Percentiles rank a stretch among this genome's conserved stretches.
Conservation (phyloP, 345 rosid genomes). For the Populus deltoides region DNA sequence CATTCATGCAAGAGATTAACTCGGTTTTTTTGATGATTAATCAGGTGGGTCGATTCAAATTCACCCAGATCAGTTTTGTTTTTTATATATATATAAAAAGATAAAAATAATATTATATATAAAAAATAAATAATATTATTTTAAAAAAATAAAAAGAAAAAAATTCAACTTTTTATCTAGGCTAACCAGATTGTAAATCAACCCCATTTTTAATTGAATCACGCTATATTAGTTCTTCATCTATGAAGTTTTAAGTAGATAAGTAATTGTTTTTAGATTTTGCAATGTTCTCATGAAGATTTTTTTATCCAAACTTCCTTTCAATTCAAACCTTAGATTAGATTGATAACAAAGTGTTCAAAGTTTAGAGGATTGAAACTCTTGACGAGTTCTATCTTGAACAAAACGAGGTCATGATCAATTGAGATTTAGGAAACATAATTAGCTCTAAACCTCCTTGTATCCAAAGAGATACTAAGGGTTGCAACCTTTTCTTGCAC, state of each 20-base stretch:
- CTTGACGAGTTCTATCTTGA: neutral
- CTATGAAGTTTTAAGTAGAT: neutral
- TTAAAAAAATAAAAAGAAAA: no score
- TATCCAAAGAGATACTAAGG: neutral
- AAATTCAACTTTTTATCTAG: no score
- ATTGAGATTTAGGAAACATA: neutral
- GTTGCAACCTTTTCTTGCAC: neutral
- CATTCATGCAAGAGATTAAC: neutral
- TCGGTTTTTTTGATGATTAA: rapidly evolving
- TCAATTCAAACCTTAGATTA: neutral
- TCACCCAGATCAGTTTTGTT: rapidly evolving
- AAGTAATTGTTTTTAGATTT: neutral
- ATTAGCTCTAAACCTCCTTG: neutral
- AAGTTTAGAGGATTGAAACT: neutral
- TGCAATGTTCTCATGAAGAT: neutral
- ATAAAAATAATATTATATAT: no score
- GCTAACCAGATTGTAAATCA: no score
- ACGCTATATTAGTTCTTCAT: no score
- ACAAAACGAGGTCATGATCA: neutral
- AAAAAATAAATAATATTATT: no score
- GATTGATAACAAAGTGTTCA: neutral
- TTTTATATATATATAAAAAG: no score
- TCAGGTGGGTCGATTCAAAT: no score
- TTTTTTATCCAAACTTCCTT: neutral
- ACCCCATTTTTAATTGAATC: no score